Percentiles rank a stretch among this genome's conserved stretches.
phyloP scores from a whole-genome alignment of 352 stramenopile genomes.

The Phytopythium boreale region DNA sequence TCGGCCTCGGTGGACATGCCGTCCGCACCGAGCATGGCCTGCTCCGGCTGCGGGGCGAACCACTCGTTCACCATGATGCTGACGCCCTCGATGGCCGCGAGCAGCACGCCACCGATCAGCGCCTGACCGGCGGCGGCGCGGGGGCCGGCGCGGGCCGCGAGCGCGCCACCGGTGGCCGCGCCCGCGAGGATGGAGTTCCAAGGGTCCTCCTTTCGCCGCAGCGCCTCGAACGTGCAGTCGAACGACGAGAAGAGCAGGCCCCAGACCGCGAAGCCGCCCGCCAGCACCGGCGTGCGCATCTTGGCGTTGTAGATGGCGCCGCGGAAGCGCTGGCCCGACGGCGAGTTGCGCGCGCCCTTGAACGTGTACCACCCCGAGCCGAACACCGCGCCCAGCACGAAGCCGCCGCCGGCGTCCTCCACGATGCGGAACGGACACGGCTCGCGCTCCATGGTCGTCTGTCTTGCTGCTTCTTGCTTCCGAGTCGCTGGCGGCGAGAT shows the following conservation, averaged over 20 bases:
- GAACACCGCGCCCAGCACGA: constrained; percentile 95
- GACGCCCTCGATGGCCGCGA: constrained; percentile 97
- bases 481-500: no score
- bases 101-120: constrained; percentile 93
- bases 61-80: constrained; percentile 94
- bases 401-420: constrained; percentile 97
- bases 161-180: constrained; percentile 94
- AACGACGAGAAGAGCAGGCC: constrained; percentile 97
- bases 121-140: constrained; percentile 92
- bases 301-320: constrained; percentile 93
- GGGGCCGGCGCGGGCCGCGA: constrained; percentile 93
- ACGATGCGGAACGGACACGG: constrained; percentile 99
- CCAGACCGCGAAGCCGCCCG: constrained; percentile 94
- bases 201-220: constrained; percentile 98
- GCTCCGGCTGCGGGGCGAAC: constrained; percentile 60
- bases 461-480: neutral
- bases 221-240: constrained; percentile 96
- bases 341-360: constrained; percentile 94
- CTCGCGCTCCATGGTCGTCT: constrained; percentile 79
- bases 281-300: constrained; percentile 93
- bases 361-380: constrained; percentile 96
- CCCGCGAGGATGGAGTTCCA: constrained; percentile 99
- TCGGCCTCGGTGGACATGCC: constrained; percentile 61
- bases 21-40: constrained; percentile 38
- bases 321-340: constrained; percentile 87